Base-by-base conservation (phyloP, 1,284 basidiomycete species). In the Sphagnurus paluster region DNA sequence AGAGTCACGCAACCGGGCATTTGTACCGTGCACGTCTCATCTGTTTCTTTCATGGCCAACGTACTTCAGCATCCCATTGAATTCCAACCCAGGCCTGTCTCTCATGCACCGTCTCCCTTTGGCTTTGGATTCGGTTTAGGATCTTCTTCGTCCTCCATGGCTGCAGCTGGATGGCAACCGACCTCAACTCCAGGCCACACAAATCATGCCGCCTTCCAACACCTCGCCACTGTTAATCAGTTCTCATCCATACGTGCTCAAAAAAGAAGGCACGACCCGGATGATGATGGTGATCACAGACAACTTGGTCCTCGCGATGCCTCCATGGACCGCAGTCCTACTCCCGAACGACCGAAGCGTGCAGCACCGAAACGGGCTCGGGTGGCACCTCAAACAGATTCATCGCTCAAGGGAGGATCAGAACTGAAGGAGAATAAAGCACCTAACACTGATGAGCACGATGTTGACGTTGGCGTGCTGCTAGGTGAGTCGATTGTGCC, bases 321-420 rank as follows among this genome's bases (percentile, higher is more conserved):
- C 49, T 74, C 80, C 14, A 90, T 90, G 87, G 87, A 90, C 62
- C 76, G 86, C 53, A 89, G 87, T 55, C 87, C 87, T 8, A 87
- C 87, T 6, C 87, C 87, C 16, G 87, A 90, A 64, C 75, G 84
- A 37, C 78, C 77, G 17, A 86, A 81, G 63, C 78, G 80, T 54
- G 72, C 73, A 11, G 71, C 77, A 39, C 83, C 82, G 16, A 90
- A 90, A 64, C 78, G 86, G 48, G 76, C 76, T 37, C 79, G 80
- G 48, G 68, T 80, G 35, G 60, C 67, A 34, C 65, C 69, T 39
- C 57, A 69, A 16, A 55, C 60, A 13, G 68, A 72, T 46, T 44
- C 69, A 48, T 53, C 57, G 24, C 48, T 52, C 9, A 75, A 72
- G 53, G 68, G 69, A 20, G 66, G 65, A 34, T 58, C 65, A 16